Base-by-base conservation (phyloP, 805 yeast genomes). In the Isabelozyma pseudorhagii region DNA sequence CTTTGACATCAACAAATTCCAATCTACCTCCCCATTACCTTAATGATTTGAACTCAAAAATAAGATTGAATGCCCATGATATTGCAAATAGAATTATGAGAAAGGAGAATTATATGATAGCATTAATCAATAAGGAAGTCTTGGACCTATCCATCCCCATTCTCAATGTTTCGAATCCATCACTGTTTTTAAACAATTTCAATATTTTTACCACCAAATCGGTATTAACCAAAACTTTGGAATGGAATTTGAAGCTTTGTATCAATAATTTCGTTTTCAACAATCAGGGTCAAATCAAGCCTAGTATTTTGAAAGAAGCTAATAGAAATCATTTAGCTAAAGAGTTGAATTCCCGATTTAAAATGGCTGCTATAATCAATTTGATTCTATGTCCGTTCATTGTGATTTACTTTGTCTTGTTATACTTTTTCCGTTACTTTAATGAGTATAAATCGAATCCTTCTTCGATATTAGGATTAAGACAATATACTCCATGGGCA, bases 11-110 rank as follows among this genome's bases (percentile, higher is more conserved):
- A 0, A 60, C 68, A 29, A 57, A 56, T 38, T 52, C 56, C 9
- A 54, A 56, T 25, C 47, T 56, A 10, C 59, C 66, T 9, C 60
- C 57, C 5, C 68, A 67, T 46, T 63, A 60, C 50, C 52, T 63
- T 46, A 70, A 68, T 53, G 92, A 87, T 61, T 74, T 83, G 50
- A 84, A 81, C 52, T 83, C 91, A 1, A 87, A 87, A 59, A 81
- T 83, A 46, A 75, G 92, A 54, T 76, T 94, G 47, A 93, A 89
- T 60, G 96, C 98, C 4, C 97, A 92, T 65, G 94, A 87, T 59
- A 89, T 94, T 46, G 98, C 97, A 11, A 96, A 94, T 63, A 75
- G 99, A 50, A 87, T 94, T 49, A 92, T 94, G 99, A 76, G 99
- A 52, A 89, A 85, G 56, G 99, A 94, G 52, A 94, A 94, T 63